Conservation (phyloP, 257 asterid species). For the Gardenia jasminoides region DNA sequence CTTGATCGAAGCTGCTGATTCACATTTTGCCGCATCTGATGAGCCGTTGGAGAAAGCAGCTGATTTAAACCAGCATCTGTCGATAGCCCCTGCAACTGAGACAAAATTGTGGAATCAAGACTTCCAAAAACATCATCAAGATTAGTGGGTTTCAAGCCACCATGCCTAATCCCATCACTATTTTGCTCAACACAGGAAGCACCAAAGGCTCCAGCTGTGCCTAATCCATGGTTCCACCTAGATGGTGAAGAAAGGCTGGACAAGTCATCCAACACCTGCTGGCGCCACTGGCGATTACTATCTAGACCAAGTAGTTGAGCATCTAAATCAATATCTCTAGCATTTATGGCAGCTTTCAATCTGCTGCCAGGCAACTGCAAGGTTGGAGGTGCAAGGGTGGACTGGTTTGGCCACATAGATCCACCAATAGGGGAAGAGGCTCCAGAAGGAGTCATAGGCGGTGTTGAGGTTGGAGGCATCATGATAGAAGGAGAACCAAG, state of each 20-base stretch:
- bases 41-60: slow-evolving; percentile 26
- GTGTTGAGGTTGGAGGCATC: slow-evolving; percentile 32
- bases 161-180: slow-evolving; percentile 16
- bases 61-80: slow-evolving; percentile 24
- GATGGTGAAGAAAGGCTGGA: slow-evolving; percentile 34
- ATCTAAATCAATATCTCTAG: slow-evolving; percentile 30
- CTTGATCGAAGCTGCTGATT: slow-evolving; percentile 24
- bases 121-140: slow-evolving; percentile 30
- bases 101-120: slow-evolving; percentile 27
- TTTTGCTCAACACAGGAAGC: slow-evolving; percentile 22
- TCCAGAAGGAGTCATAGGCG: slow-evolving; percentile 35
- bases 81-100: slow-evolving; percentile 32
- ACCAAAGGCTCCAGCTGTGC: slow-evolving; percentile 15
- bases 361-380: slow-evolving; percentile 37
- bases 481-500: slow-evolving; percentile 33
- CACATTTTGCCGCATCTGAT: slow-evolving; percentile 25
- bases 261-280: slow-evolving; percentile 30
- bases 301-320: slow-evolving; percentile 19
- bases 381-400: slow-evolving; percentile 29
- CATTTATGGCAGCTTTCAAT: slow-evolving; percentile 29
- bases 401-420: slow-evolving; percentile 30
- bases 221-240: slow-evolving; percentile 22
- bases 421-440: slow-evolving; percentile 28
- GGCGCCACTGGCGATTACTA: slow-evolving; percentile 16
- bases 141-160: slow-evolving; percentile 29